Evolutionary conservation across 1,139 yeast species (phyloP).

Genomic region (Hemisphaericaspora lyxosophila): DNA sequence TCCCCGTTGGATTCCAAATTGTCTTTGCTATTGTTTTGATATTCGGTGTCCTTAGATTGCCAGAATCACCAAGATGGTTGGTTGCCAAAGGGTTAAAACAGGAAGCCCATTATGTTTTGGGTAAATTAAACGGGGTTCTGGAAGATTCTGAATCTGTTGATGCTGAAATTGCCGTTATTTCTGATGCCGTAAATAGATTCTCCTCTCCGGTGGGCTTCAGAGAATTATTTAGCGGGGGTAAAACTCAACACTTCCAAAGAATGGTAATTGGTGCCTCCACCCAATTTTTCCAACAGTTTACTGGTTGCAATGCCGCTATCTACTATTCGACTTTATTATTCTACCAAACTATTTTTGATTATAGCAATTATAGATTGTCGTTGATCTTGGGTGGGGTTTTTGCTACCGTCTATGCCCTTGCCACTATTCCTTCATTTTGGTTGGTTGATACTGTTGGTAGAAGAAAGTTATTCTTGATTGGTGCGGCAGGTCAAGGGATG

Average conservation of each 20-base stretch:
- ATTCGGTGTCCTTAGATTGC: constrained; percentile 41
- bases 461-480: constrained; percentile 56
- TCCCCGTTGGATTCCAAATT: constrained; percentile 49
- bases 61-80: constrained; percentile 79
- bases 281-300: constrained; percentile 54
- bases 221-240: constrained; percentile 60
- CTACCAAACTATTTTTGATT: constrained; percentile 46
- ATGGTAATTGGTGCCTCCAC: constrained; percentile 64
- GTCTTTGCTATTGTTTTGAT: constrained; percentile 39
- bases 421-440: constrained; percentile 64
- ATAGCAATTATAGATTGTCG: constrained; percentile 49
- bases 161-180: constrained; percentile 41
- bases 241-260: constrained; percentile 55
- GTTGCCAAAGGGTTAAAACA: constrained; percentile 51
- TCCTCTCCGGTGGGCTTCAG: constrained; percentile 37
- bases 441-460: constrained; percentile 66
- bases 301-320: constrained; percentile 69
- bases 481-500: constrained; percentile 49
- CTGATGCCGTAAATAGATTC: constrained; percentile 44
- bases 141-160: constrained; percentile 47
- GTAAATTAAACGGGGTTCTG: constrained; percentile 36
- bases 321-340: constrained; percentile 67
- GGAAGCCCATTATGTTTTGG: constrained; percentile 48
- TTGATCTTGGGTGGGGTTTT: constrained; percentile 65
- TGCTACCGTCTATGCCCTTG: constrained; percentile 59